Evolutionary conservation across 1,284 basidiomycete genomes (phyloP), one percentile per base, ranked within the genome.

Genomic region (Gomphus bonarii): DNA sequence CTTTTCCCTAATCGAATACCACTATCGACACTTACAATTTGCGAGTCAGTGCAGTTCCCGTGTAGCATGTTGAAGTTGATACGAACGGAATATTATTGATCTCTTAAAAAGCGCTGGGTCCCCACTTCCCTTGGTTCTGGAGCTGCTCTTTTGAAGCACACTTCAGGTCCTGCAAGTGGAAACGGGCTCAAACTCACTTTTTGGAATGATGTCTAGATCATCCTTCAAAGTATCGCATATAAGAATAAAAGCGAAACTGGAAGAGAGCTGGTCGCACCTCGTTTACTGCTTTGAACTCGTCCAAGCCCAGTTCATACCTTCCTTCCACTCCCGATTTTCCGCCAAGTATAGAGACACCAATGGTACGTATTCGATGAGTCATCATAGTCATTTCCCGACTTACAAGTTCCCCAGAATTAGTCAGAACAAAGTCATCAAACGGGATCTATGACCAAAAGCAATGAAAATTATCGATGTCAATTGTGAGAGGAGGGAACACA

Each of bases 321-420:
- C 88, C 88, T 43, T 80, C 75, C 3, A 82, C 73, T 11, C 81
- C 79, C 55, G 83, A 84, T 57, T 88, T 88, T 3, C 87, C 88
- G 16, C 90, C 90, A 7, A 93, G 72, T 14, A 93, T 70, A 1
- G 89, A 91, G 35, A 95, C 84, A 3, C 93, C 93, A 14, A 95
- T 74, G 14, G 86, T 90, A 54, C 86, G 77, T 12, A 95, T 72
- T 57, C 79, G 81, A 61, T 91, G 84, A 53, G 69, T 70, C 38
- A 93, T 78, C 63, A 90, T 71, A 47, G 66, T 66, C 12, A 57
- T 53, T 40, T 67, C 81, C 36, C 79, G 73, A 44, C 78, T 74
- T 1, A 82, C 78, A 48, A 92, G 70, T 65, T 90, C 82, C 3
- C 92, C 93, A 0, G 81, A 79, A 64, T 92, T 93, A 28, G 90